Percentiles rank a stretch among this genome's conserved stretches.
These are phyloP conservation scores for Suillus spraguei DNA, from an alignment of 768 basidiomycete genomes.

Conservation along the genomic window DNA sequence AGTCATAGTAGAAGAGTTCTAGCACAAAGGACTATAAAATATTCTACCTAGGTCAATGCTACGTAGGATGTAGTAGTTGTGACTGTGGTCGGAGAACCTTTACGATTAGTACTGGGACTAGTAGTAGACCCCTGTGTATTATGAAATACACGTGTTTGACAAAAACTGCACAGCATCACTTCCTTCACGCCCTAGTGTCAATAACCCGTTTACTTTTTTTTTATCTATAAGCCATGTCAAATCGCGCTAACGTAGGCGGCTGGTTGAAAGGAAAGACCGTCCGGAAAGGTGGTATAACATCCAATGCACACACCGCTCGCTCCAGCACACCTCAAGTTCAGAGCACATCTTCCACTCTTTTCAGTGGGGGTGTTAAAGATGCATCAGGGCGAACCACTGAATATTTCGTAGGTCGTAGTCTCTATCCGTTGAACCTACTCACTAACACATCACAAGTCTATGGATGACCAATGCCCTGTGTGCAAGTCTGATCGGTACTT, in stretches of 20 bases:
- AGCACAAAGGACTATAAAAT: background rate
- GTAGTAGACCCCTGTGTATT: conserved; percentile 4
- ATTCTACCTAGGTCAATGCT: background rate
- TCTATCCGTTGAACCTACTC: conserved; percentile 4
- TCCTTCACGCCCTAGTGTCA: background rate
- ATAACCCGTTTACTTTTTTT: background rate
- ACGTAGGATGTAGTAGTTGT: background rate
- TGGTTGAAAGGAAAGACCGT: conserved; percentile 81
- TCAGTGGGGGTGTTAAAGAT: conserved; percentile 87
- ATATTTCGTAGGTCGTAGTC: conserved; percentile 62
- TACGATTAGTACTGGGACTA: no score
- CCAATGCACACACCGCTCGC: conserved; percentile 49
- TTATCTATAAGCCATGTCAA: conserved; percentile 32
- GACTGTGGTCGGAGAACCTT: background rate
- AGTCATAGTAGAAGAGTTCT: background rate
- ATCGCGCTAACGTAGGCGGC: conserved; percentile 29
- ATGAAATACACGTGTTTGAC: conserved; percentile 3
- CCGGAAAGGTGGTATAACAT: conserved; percentile 59
- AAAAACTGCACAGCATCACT: background rate
- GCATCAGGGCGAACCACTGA: conserved; percentile 79
- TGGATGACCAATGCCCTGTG: conserved; percentile 95
- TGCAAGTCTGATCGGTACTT: conserved; percentile 97
- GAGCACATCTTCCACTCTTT: conserved; percentile 72
- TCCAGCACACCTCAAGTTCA: conserved; percentile 69
- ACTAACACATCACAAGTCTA: conserved; percentile 51